Percentiles rank a stretch among this genome's conserved stretches.
Evolutionary conservation across 164 flowering plant genomes (phyloP).

Genomic region (Vitis riparia): DNA sequence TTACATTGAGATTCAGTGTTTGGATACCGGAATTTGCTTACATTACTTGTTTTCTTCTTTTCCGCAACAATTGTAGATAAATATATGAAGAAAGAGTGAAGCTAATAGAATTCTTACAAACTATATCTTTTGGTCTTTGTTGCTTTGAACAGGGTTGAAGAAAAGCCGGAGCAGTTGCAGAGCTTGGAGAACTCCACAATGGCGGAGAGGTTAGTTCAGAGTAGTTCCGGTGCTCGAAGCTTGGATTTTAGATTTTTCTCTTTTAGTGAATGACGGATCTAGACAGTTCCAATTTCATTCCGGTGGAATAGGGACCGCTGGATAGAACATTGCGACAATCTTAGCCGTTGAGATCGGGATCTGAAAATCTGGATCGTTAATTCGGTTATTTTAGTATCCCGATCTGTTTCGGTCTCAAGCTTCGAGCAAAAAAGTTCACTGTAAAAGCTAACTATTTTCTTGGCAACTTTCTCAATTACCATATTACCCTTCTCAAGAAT

Average conservation of each 20-base stretch:
- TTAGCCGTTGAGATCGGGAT: slow-evolving; percentile 11
- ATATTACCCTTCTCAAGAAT: too few species aligned
- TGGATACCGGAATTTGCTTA: too few species aligned
- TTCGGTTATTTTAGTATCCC: slow-evolving; percentile 12
- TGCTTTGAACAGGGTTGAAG: slow-evolving; percentile 12
- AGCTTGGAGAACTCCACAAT: slow-evolving; percentile 42
- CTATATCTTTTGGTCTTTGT: background rate
- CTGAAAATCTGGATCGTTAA: slow-evolving; percentile 18
- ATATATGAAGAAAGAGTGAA: background rate
- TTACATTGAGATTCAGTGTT: too few species aligned
- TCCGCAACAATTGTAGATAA: background rate
- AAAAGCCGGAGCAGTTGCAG: slow-evolving; percentile 20
- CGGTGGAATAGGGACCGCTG: too few species aligned
- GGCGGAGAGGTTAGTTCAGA: slow-evolving; percentile 39
- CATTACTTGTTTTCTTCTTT: too few species aligned
- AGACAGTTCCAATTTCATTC: background rate
- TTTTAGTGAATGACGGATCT: background rate
- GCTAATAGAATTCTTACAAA: background rate
- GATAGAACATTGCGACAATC: background rate
- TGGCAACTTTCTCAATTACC: too few species aligned
- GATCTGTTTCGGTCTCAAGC: background rate
- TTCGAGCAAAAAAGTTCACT: background rate
- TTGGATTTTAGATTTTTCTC: background rate
- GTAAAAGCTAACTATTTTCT: background rate
- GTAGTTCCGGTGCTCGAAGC: background rate